Conservation (phyloP, 2,329 filamentous ascomycete species). For the Fusarium nygamai region DNA sequence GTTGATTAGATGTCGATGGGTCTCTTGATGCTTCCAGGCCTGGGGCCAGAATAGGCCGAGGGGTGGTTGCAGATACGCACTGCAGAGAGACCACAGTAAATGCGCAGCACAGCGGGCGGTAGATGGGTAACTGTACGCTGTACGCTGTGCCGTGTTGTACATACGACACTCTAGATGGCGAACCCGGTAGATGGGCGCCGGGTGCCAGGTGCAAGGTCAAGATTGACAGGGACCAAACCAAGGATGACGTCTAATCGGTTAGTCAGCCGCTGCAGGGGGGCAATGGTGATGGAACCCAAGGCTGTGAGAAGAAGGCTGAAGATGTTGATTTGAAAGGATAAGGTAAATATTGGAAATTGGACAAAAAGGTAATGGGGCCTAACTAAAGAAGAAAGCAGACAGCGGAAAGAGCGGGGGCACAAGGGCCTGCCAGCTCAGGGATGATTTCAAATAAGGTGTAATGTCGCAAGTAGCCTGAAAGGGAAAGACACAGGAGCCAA, state of each 20-base stretch:
- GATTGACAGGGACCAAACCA: conserved; percentile 33
- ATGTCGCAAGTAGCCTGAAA: not conserved
- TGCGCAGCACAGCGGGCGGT: not conserved
- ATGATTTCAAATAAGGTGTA: conserved; percentile 12
- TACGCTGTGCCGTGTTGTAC: not conserved
- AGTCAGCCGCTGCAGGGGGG: conserved; percentile 39
- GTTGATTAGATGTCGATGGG: conserved; percentile 30
- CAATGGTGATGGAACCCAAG: not conserved
- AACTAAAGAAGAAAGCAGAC: not conserved
- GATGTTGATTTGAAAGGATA: conserved; percentile 27
- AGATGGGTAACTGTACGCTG: not conserved
- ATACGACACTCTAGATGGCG: conserved; percentile 17
- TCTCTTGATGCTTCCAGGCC: conserved; percentile 21
- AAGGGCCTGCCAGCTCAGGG: conserved; percentile 6
- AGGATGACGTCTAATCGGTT: conserved; percentile 36
- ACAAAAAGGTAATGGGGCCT: conserved; percentile 1
- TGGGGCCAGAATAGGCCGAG: conserved; percentile 23
- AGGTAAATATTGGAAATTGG: conserved; percentile 35
- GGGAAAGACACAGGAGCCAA: not conserved
- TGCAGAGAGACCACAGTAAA: conserved; percentile 3
- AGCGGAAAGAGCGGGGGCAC: conserved; percentile 14
- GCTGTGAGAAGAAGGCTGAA: conserved; percentile 23
- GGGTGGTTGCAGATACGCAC: conserved; percentile 28
- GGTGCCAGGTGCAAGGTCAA: conserved; percentile 20
- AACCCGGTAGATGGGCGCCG: conserved; percentile 22